phyloP scores from a whole-genome alignment of 2,329 filamentous ascomycete genomes.

The Calonectria hawksworthii region DNA sequence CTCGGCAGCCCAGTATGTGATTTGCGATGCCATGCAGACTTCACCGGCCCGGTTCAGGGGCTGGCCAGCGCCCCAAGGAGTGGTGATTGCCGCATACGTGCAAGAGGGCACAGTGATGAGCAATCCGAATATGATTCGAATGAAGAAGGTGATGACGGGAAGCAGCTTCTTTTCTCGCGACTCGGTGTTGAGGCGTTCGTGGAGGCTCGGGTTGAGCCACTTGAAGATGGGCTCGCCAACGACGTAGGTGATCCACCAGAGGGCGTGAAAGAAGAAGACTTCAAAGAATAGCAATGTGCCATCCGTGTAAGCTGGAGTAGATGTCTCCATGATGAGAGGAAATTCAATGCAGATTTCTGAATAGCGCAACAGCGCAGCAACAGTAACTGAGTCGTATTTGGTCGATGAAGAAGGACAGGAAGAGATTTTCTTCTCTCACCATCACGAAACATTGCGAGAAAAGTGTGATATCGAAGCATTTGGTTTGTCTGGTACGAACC shows the following conservation, averaged over 20 bases:
- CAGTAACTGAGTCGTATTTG: background rate
- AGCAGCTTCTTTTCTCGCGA: constrained; percentile 32
- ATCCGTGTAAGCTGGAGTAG: background rate
- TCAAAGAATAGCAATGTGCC: constrained; percentile 35
- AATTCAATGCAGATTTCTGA: background rate
- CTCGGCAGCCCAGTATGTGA: constrained; percentile 42
- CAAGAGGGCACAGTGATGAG: constrained; percentile 17
- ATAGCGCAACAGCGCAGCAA: background rate
- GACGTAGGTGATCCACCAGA: constrained; percentile 41
- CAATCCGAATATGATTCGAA: constrained; percentile 37
- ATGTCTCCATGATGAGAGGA: background rate
- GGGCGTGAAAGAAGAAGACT: constrained; percentile 31
- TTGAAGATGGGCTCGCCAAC: constrained; percentile 28
- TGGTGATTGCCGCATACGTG: constrained; percentile 34
- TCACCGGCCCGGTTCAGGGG: constrained; percentile 36
- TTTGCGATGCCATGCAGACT: constrained; percentile 44
- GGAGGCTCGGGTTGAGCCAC: constrained; percentile 21
- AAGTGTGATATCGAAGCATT: background rate
- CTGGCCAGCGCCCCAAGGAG: constrained; percentile 38
- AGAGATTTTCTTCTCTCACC: background rate
- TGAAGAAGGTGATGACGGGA: constrained; percentile 32
- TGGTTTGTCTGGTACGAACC: background rate
- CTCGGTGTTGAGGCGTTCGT: constrained; percentile 31
- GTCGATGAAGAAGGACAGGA: background rate
- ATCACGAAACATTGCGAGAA: background rate